Base-by-base conservation (phyloP, 805 yeast genomes). In the Naumovozyma castellii region DNA sequence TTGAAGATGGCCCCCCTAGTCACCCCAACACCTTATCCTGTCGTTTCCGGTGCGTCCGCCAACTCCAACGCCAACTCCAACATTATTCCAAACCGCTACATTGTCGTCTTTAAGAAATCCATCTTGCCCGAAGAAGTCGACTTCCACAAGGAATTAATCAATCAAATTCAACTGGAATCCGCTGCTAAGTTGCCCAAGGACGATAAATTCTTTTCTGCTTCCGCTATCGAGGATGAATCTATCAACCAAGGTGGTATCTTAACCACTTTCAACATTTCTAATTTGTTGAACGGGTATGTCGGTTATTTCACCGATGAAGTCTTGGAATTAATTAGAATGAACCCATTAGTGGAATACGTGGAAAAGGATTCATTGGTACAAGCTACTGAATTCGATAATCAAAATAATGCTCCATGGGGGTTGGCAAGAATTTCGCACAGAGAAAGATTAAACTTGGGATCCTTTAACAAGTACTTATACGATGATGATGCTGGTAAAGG, bases 401-500 rank as follows among this genome's bases (percentile, higher is more conserved):
- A 86, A 67, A 73, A 74, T 48, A 87, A 87, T 46, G 88, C 95
- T 20, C 94, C 95, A 35, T 87, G 96, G 96, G 96, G 96, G 53
- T 73, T 87, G 47, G 84, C 94, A 18, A 76, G 96, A 70, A 76
- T 87, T 44, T 83, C 95, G 18, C 95, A 86, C 66, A 75, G 88
- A 64, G 75, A 78, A 42, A 71, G 79, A 14, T 69, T 81, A 55
- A 75, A 77, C 47, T 69, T 82, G 46, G 80, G 80, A 43, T 72
- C 80, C 39, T 80, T 78, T 67, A 79, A 78, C 65, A 80, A 80
- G 60, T 85, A 85, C 62, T 55, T 80, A 42, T 84, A 73, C 59
- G 85, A 82, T 48, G 70, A 71, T 46, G 74, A 75, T 36, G 92
- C 80, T 36, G 95, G 94, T 57, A 71, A 78, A 51, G 92, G 87